Evolutionary conservation across 192 early-diverging fungal species (phyloP), one percentile per base, ranked within the genome.

Genomic region (Coemansia erecta): DNA sequence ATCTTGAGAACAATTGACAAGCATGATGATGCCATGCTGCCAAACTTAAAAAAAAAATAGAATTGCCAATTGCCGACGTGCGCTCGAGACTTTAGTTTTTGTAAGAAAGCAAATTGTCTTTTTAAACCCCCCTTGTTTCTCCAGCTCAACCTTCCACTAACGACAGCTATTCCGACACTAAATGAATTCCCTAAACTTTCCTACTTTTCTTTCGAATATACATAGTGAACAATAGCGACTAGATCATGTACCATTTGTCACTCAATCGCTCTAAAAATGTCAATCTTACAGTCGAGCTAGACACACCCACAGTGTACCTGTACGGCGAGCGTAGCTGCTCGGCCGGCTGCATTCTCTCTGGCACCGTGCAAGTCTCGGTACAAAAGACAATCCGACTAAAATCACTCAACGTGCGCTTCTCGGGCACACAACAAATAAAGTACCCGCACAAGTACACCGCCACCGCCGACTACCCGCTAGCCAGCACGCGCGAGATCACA

Each of bases 311-410:
- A 19, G 50, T 64, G 10, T 24, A 58, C 47, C 40, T 71, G 52
- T 56, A 40, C 48, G 62, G 69, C 45, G 63, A 71, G 18, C 61
- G 60, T 26, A 55, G 22, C 42, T 28, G 31, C 4, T 59, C 64
- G 1, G 43, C 59, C 10, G 59, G 60, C 6, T 43, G 46, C 37
- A 22, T 58, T 15, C 47, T 68, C 13, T 43, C 66, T 0, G 66
- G 66, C 53, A 35, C 11, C 4, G 58, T 68, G n/a, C 23, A 42
- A 17, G 33, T 68, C 43, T 15, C 22, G 4, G 8, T 68, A 14
- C 59, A 48, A 43, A 44, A 28, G 41, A 41, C 66, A 17, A 61
- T 46, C n/a, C 54, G 54, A 26, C 39, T 62, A 42, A 35, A 39
- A 7, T 23, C 39, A 10, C 54, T 68, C 9, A 17, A 37, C 43